A percentile compares a stretch with the other conserved stretches of the same genome.
These are phyloP conservation scores for Diplodia intermedia DNA, from an alignment of 2,329 filamentous ascomycete genomes.

Conservation along the genomic window DNA sequence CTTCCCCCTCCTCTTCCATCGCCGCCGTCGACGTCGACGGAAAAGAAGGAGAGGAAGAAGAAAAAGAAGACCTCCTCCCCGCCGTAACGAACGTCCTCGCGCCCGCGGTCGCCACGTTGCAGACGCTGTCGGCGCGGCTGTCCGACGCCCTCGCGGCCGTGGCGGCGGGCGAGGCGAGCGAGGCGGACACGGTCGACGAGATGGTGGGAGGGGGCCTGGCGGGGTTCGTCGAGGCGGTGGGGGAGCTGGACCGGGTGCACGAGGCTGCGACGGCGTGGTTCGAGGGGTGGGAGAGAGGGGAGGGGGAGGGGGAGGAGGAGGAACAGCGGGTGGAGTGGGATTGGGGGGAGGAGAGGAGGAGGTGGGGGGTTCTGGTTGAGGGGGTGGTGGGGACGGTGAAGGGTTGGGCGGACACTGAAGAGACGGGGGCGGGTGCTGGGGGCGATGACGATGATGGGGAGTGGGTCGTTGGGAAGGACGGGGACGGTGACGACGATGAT, in stretches of 20 bases:
- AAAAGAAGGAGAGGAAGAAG: background rate
- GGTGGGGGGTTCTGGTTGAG: background rate
- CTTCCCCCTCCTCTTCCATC: no score
- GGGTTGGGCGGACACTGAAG: background rate
- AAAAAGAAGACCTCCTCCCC: background rate
- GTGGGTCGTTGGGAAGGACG: background rate
- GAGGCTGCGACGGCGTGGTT: background rate
- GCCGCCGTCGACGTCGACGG: no score
- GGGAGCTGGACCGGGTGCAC: background rate
- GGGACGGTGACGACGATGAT: background rate
- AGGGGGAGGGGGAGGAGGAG: background rate
- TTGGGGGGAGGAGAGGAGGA: background rate
- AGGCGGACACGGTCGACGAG: background rate
- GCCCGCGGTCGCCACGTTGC: background rate
- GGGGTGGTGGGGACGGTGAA: background rate
- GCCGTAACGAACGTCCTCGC: background rate
- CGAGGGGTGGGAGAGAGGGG: background rate
- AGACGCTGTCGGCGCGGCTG: background rate
- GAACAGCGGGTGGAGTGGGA: background rate
- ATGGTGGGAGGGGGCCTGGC: background rate
- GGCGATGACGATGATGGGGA: conserved; percentile 2
- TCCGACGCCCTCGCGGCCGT: background rate
- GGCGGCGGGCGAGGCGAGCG: background rate
- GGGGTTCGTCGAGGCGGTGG: background rate
- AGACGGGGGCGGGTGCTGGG: background rate